Conservation (phyloP, 495 filamentous ascomycete species). For the Aspergillus bertholletiae region DNA sequence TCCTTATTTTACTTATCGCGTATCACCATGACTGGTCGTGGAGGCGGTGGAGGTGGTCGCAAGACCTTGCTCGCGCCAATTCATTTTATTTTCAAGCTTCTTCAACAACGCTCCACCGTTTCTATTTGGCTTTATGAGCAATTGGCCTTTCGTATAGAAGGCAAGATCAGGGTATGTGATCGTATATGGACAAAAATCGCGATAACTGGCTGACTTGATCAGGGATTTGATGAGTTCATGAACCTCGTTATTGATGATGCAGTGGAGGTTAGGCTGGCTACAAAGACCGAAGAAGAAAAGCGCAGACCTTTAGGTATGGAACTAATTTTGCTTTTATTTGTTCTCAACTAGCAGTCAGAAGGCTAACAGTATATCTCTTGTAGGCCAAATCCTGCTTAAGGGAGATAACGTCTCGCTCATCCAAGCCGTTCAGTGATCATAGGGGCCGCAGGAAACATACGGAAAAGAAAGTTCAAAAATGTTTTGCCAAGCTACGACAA, state of each 20-base stretch:
- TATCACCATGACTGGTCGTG: slow-evolving; percentile 72
- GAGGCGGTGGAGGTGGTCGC: slow-evolving; percentile 68
- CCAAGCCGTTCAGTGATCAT: slow-evolving; percentile 60
- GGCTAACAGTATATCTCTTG: slow-evolving; percentile 26
- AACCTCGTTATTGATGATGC: slow-evolving; percentile 96
- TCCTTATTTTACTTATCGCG: slow-evolving; percentile 1
- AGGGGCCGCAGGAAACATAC: slow-evolving; percentile 1
- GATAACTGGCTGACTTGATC: slow-evolving; percentile 1
- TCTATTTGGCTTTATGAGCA: slow-evolving; percentile 98
- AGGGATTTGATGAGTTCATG: slow-evolving; percentile 99
- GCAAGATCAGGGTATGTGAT: slow-evolving; percentile 74
- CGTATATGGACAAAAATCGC: background rate
- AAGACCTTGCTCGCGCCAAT: slow-evolving; percentile 94
- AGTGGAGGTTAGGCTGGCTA: slow-evolving; percentile 81
- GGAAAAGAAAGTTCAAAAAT: slow-evolving; percentile 4
- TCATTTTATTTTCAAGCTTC: slow-evolving; percentile 97
- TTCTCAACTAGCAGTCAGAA: background rate
- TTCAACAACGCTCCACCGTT: slow-evolving; percentile 83
- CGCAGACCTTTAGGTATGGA: slow-evolving; percentile 73
- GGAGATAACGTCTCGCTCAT: slow-evolving; percentile 97
- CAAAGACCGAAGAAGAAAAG: slow-evolving; percentile 77
- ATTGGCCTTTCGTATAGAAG: slow-evolving; percentile 86
- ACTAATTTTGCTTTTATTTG: background rate
- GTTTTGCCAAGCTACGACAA: slow-evolving; percentile 10
- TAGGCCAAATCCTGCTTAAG: slow-evolving; percentile 95